Evolutionary conservation across 371 early-diverging fungal species (phyloP).

Genomic region (Mucor velutinosus): DNA sequence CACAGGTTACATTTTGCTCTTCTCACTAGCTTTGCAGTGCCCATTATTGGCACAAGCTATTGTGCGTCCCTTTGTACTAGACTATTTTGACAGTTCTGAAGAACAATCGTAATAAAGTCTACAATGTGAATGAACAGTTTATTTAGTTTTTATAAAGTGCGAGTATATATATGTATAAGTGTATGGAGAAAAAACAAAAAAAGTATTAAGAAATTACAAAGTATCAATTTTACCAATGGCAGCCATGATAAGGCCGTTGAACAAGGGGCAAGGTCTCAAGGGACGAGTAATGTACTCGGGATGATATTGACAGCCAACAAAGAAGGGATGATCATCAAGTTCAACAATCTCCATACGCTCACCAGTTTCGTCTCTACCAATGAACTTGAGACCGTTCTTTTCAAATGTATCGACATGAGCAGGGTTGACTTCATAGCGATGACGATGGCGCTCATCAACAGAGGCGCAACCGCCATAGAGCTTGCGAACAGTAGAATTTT

Average conservation of each 20-base stretch:
- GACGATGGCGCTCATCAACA: conserved; percentile 97
- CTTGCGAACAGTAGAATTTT: conserved; percentile 55
- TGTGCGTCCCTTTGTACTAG: too few species aligned
- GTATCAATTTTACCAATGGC: conserved; percentile 58
- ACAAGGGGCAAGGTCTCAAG: conserved; percentile 89
- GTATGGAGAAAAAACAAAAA: conserved; percentile 19
- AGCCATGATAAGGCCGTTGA: conserved; percentile 92
- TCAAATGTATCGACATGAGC: conserved; percentile 79
- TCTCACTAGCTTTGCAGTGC: too few species aligned
- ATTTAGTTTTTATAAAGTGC: not conserved
- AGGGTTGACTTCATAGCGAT: conserved; percentile 98
- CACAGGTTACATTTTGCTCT: too few species aligned
- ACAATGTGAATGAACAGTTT: not conserved
- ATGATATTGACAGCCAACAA: conserved; percentile 98
- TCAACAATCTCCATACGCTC: conserved; percentile 98
- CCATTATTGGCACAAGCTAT: too few species aligned
- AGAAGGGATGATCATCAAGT: conserved; percentile 93
- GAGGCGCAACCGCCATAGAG: conserved; percentile 71
- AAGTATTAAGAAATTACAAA: conserved; percentile 12
- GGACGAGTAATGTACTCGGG: conserved; percentile 99
- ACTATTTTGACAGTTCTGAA: too few species aligned
- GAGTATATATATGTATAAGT: conserved; percentile 1
- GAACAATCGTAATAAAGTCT: too few species aligned
- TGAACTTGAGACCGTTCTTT: conserved; percentile 84
- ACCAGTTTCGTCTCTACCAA: conserved; percentile 93